These are phyloP conservation scores for Kurtzmaniella quercitrusa DNA, from an alignment of 1,139 yeast species.

Conservation along the genomic window DNA sequence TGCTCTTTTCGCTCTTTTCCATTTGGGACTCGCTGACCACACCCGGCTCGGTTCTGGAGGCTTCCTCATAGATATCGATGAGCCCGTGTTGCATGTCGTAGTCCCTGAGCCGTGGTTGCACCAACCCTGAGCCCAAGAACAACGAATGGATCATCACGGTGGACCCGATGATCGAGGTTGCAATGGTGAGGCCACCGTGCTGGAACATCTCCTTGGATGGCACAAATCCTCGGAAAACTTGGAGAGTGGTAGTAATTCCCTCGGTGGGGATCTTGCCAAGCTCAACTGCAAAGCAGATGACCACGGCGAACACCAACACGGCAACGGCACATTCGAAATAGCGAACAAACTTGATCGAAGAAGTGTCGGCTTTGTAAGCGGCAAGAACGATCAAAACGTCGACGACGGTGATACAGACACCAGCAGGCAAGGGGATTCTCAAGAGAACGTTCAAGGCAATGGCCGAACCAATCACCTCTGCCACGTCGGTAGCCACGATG, in stretches of 20 bases:
- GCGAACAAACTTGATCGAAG: constrained; percentile 59
- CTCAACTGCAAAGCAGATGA: constrained; percentile 68
- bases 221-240: constrained; percentile 63
- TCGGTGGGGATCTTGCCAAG: constrained; percentile 50
- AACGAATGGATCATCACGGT: constrained; percentile 83
- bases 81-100: constrained; percentile 48
- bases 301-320: constrained; percentile 60
- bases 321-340: constrained; percentile 68
- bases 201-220: constrained; percentile 64
- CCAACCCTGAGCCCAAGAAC: constrained; percentile 71
- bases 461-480: constrained; percentile 88
- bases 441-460: constrained; percentile 70
- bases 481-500: constrained; percentile 79
- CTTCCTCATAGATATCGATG: constrained; percentile 21
- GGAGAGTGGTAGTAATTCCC: constrained; percentile 32
- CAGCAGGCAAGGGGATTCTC: constrained; percentile 71
- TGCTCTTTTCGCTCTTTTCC: constrained; percentile 11
- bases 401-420: constrained; percentile 64
- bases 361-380: constrained; percentile 69
- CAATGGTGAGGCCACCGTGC: constrained; percentile 63
- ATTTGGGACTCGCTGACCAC: constrained; percentile 10
- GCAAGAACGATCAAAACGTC: constrained; percentile 72
- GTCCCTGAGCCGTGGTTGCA: constrained; percentile 65
- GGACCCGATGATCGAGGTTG: constrained; percentile 77
- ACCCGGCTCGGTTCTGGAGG: constrained; percentile 6